These are phyloP conservation scores for Fagopyrum esculentum DNA, from an alignment of 148 eudicot genomes.

Conservation along the genomic window DNA sequence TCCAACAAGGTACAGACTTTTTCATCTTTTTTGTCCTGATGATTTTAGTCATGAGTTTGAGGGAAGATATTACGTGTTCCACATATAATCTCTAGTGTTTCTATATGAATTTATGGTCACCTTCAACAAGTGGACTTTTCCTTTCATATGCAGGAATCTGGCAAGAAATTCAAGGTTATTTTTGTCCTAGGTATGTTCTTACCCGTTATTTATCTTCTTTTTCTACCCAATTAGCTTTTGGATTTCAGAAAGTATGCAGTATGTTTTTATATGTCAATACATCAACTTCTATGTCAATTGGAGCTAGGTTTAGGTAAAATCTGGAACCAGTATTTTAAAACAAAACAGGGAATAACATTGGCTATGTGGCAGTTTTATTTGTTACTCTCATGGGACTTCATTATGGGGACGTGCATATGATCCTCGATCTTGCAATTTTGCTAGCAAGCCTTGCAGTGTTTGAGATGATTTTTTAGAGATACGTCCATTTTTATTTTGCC, in stretches of 20 bases:
- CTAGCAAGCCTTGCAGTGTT: background rate
- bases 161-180: slow-evolving; percentile 20
- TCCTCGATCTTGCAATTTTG: background rate
- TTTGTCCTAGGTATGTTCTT: slow-evolving; percentile 31
- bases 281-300: background rate
- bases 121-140: slow-evolving; percentile 1
- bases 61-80: background rate
- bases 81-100: background rate
- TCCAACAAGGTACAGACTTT: slow-evolving; percentile 15
- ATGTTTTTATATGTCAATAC: background rate
- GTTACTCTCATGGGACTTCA: background rate
- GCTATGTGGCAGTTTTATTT: background rate
- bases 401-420: background rate
- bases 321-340: background rate
- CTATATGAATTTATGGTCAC: background rate
- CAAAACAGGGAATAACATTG: background rate
- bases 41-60: background rate
- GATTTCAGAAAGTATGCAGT: background rate
- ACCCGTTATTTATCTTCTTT: background rate
- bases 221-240: background rate
- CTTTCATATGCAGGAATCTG: slow-evolving; percentile 25
- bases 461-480: background rate
- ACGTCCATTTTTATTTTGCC: background rate
- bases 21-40: background rate
- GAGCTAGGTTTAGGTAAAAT: background rate